Percentiles rank a stretch among this genome's conserved stretches.
Conservation (phyloP, 1,284 basidiomycete species). For the Mycena citricolor region DNA sequence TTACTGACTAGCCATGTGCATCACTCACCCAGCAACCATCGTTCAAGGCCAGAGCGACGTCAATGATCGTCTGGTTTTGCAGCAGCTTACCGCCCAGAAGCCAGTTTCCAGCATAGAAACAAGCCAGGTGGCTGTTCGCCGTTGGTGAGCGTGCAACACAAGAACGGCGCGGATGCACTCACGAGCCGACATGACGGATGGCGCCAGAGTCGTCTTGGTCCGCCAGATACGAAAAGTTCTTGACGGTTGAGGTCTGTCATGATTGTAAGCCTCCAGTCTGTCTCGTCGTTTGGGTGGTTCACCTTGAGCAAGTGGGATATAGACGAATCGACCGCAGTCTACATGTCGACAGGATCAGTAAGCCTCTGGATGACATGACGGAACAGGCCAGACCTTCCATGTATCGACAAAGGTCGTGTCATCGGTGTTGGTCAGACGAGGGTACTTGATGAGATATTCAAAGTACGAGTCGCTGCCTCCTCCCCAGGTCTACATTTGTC, state of each 20-base stretch:
- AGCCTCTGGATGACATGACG: too few species aligned
- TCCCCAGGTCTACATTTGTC: constrained; percentile 56
- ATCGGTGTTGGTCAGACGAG: constrained; percentile 62
- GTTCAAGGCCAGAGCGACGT: constrained; percentile 56
- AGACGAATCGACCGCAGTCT: constrained; percentile 67
- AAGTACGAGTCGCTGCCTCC: constrained; percentile 62
- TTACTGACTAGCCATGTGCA: not conserved
- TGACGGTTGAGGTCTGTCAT: constrained; percentile 64
- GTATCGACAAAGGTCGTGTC: constrained; percentile 60
- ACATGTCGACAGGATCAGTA: too few species aligned
- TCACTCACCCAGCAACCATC: constrained; percentile 59
- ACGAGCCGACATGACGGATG: constrained; percentile 60
- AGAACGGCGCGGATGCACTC: not conserved
- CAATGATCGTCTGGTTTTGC: constrained; percentile 67
- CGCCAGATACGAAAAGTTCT: constrained; percentile 58
- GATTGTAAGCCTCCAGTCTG: too few species aligned
- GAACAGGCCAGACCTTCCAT: too few species aligned
- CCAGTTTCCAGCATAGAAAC: constrained; percentile 75
- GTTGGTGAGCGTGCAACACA: not conserved
- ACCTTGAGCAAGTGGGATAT: constrained; percentile 56
- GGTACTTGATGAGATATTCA: constrained; percentile 76
- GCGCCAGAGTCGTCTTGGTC: constrained; percentile 43
- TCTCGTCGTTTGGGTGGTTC: too few species aligned
- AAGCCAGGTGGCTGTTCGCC: constrained; percentile 50
- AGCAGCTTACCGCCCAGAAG: constrained; percentile 60